These are phyloP conservation scores for Exidia glandulosa DNA, from an alignment of 768 basidiomycete species.

Conservation along the genomic window DNA sequence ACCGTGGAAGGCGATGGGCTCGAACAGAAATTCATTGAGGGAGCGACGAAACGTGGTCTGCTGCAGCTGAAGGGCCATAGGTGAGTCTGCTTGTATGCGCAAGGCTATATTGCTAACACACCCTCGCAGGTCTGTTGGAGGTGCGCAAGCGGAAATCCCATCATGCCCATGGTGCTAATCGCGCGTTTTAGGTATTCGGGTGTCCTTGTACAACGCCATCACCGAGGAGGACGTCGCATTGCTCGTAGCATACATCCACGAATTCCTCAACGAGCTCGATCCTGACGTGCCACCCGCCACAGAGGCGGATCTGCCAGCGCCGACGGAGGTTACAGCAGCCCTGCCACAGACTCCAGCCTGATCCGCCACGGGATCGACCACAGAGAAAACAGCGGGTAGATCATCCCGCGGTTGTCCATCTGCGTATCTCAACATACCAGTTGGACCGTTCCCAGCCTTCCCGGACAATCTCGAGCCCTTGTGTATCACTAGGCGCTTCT, in stretches of 20 bases:
- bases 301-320: background rate
- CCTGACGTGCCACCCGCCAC: background rate
- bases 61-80: constrained; percentile 88
- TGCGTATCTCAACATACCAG: constrained; percentile 67
- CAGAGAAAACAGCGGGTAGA: background rate
- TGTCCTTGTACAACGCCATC: constrained; percentile 84
- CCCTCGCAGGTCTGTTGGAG: constrained; percentile 41
- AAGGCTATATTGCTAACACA: background rate
- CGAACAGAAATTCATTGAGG: constrained; percentile 58
- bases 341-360: background rate
- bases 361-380: background rate
- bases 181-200: constrained; percentile 48
- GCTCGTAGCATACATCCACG: constrained; percentile 47
- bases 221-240: constrained; percentile 60
- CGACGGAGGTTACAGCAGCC: background rate
- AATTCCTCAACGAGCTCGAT: constrained; percentile 27
- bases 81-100: constrained; percentile 37
- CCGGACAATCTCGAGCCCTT: constrained; percentile 56
- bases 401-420: constrained; percentile 33
- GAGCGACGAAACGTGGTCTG: constrained; percentile 71
- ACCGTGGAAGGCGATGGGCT: constrained; percentile 59
- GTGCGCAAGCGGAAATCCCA: constrained; percentile 11
- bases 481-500: constrained; percentile 5
- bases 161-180: background rate
- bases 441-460: constrained; percentile 85